These are phyloP conservation scores for Synchytrium microbalum DNA, from an alignment of 371 early-diverging fungal genomes.

Conservation along the genomic window DNA sequence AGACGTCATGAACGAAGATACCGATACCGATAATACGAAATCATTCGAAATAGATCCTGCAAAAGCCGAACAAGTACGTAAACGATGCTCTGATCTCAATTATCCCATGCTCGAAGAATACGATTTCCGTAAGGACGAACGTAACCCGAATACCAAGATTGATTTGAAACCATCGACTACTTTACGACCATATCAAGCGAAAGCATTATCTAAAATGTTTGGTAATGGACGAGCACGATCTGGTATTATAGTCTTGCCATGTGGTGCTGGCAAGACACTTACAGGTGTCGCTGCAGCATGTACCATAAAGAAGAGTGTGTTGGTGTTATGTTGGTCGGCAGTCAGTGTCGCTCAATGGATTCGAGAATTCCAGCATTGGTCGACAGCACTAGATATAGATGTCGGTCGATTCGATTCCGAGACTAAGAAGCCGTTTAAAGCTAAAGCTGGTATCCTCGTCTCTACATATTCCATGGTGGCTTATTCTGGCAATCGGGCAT, in stretches of 20 bases:
- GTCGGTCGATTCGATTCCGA: constrained; percentile 97
- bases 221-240: constrained; percentile 88
- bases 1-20: no score
- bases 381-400: constrained; percentile 81
- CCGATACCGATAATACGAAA: constrained; percentile 43
- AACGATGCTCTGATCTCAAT: constrained; percentile 92
- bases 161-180: constrained; percentile 92
- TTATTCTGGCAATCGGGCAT: constrained; percentile 87
- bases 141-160: constrained; percentile 84
- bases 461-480: constrained; percentile 99
- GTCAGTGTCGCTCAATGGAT: constrained; percentile 99
- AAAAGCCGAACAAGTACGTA: constrained; percentile 83
- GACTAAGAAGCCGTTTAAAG: constrained; percentile 77
- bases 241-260: constrained; percentile 99
- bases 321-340: constrained; percentile 87
- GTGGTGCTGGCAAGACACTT: constrained; percentile 99
- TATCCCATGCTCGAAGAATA: constrained; percentile 99
- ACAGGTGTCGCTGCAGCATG: constrained; percentile 99
- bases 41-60: constrained; percentile 79
- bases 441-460: constrained; percentile 91
- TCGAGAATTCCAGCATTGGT: constrained; percentile 92
- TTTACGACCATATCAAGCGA: constrained; percentile 98
- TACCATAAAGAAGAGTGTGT: constrained; percentile 94
- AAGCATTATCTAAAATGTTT: constrained; percentile 99
- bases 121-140: constrained; percentile 93